Conservation (phyloP, 768 basidiomycete genomes). For the Lactarius deliciosus region DNA sequence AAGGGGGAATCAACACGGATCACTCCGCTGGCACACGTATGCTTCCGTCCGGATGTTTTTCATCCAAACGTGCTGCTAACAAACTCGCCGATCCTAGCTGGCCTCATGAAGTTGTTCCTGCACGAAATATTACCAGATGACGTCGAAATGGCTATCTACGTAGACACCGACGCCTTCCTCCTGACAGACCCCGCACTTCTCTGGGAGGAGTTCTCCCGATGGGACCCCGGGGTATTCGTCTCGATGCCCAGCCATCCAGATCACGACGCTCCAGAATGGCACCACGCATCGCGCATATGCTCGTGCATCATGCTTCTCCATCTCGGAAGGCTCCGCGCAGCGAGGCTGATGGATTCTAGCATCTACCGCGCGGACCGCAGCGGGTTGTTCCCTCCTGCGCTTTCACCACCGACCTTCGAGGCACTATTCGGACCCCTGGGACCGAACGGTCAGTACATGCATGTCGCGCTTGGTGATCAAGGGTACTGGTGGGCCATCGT, state of each 20-base stretch:
- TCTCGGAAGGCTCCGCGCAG: constrained; percentile 43
- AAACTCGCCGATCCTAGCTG: constrained; percentile 36
- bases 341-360: constrained; percentile 49
- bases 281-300: constrained; percentile 47
- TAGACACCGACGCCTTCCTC: constrained; percentile 55
- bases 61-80: background rate
- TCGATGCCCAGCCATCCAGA: constrained; percentile 49
- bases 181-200: constrained; percentile 47
- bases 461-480: constrained; percentile 52
- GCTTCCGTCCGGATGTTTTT: constrained; percentile 30
- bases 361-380: constrained; percentile 38
- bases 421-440: constrained; percentile 45
- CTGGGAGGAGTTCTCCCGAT: constrained; percentile 44
- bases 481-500: constrained; percentile 57
- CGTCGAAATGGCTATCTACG: constrained; percentile 46
- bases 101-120: constrained; percentile 54
- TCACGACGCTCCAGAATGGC: constrained; percentile 42
- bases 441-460: constrained; percentile 40
- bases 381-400: constrained; percentile 35
- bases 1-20: constrained; percentile 46
- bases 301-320: constrained; percentile 51
- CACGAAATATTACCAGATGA: constrained; percentile 48
- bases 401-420: constrained; percentile 44
- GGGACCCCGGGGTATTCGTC: constrained; percentile 40
- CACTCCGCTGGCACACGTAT: constrained; percentile 50